A percentile compares a stretch with the other conserved stretches of the same genome.
Evolutionary conservation across 2,329 filamentous ascomycete species (phyloP).

Genomic region (Cercospora zeina): DNA sequence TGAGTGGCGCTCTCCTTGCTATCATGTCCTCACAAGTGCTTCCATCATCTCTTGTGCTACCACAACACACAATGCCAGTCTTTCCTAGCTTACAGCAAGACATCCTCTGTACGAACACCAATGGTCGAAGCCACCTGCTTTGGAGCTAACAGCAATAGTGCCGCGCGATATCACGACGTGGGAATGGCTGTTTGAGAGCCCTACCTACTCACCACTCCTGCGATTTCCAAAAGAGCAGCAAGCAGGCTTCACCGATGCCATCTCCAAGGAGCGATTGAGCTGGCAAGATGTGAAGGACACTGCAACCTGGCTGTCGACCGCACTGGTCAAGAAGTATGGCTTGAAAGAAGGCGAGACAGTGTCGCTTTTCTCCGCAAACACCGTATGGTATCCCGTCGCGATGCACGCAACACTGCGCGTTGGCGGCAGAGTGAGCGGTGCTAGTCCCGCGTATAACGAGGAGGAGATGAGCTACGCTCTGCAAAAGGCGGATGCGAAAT

Average conservation of each 20-base stretch:
- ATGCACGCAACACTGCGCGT: constrained; percentile 59
- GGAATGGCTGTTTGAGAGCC: constrained; percentile 62
- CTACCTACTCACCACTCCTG: constrained; percentile 52
- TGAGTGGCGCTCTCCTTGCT: constrained; percentile 4
- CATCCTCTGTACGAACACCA: constrained; percentile 26
- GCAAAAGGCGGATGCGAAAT: constrained; percentile 58
- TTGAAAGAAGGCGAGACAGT: constrained; percentile 59
- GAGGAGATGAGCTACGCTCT: constrained; percentile 69
- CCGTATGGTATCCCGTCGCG: constrained; percentile 66
- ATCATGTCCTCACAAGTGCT: neutral
- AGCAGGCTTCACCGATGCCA: constrained; percentile 59
- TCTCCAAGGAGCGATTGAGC: constrained; percentile 59
- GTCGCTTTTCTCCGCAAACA: constrained; percentile 63
- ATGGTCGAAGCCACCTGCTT: neutral
- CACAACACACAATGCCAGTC: constrained; percentile 22
- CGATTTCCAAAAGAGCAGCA: constrained; percentile 45
- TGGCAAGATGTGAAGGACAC: constrained; percentile 60
- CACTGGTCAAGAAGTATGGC: constrained; percentile 57
- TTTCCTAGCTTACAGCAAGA: constrained; percentile 32
- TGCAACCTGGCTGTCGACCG: constrained; percentile 61
- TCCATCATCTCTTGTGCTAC: neutral
- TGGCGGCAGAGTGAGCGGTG: constrained; percentile 61
- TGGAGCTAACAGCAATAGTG: constrained; percentile 43
- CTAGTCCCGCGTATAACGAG: constrained; percentile 64
- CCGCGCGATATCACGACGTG: constrained; percentile 58